A percentile compares a stretch with the other conserved stretches of the same genome.
phyloP scores from a whole-genome alignment of 768 basidiomycete species.

The Boletus sensibilis region DNA sequence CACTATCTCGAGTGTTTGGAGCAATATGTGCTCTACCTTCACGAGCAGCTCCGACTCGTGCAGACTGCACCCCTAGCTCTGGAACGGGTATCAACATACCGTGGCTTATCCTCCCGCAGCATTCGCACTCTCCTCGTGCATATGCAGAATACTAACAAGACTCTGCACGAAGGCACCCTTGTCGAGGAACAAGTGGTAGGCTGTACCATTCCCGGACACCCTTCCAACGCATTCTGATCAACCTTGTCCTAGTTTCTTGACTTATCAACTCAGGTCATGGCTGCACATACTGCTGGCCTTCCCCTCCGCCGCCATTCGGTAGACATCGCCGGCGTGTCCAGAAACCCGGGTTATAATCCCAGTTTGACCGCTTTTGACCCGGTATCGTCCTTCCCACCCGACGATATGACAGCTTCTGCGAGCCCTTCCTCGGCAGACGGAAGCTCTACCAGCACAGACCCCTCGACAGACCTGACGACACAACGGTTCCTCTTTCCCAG shows the following conservation, averaged over 20 bases:
- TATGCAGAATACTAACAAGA: conserved; percentile 57
- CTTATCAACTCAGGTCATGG: conserved; percentile 29
- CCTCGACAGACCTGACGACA: conserved; percentile 14
- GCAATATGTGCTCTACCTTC: conserved; percentile 65
- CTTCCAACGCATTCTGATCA: not conserved
- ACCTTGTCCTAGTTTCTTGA: conserved; percentile 27
- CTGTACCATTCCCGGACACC: not conserved
- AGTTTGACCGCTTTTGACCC: conserved; percentile 18
- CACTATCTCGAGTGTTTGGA: conserved; percentile 74
- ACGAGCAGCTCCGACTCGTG: conserved; percentile 55
- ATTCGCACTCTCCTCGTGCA: conserved; percentile 71
- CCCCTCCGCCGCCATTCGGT: conserved; percentile 35
- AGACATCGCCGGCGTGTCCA: conserved; percentile 19
- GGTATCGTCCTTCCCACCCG: conserved; percentile 9
- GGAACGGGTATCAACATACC: conserved; percentile 50
- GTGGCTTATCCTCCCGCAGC: conserved; percentile 60
- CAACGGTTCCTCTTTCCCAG: conserved; percentile 21
- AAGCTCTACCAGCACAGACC: conserved; percentile 19
- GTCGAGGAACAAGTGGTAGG: conserved; percentile 57
- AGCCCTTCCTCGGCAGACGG: conserved; percentile 25
- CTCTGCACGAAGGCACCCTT: conserved; percentile 48
- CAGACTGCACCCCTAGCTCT: conserved; percentile 47
- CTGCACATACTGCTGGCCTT: conserved; percentile 21
- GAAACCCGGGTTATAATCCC: conserved; percentile 9
- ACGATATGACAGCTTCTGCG: conserved; percentile 22